These are phyloP conservation scores for Colletotrichum zoysiae DNA, from an alignment of 2,329 filamentous ascomycete genomes.

Conservation along the genomic window DNA sequence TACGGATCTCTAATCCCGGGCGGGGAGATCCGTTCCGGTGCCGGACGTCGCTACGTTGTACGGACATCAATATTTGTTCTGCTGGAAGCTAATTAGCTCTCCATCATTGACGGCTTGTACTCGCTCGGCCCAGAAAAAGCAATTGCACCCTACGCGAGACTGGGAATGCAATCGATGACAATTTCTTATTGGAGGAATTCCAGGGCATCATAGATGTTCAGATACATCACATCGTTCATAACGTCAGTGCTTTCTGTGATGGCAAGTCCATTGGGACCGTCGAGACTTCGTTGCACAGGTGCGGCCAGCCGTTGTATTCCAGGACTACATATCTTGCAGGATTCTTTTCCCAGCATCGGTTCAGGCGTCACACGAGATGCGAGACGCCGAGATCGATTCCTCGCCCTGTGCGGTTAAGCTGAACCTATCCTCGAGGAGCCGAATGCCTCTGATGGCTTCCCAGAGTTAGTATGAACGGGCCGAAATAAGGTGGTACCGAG, in stretches of 20 bases:
- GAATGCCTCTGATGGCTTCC: background rate
- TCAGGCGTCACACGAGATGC: background rate
- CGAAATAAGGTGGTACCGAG: too few relatives aligned
- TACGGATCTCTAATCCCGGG: background rate
- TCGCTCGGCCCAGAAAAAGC: background rate
- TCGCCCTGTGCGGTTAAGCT: background rate
- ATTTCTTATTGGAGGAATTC: background rate
- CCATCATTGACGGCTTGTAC: background rate
- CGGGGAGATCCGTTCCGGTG: constrained; percentile 3
- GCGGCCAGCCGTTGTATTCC: background rate
- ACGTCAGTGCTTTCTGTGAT: background rate
- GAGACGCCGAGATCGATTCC: constrained; percentile 3
- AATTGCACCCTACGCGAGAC: background rate
- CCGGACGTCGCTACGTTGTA: background rate
- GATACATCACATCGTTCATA: background rate
- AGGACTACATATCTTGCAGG: background rate
- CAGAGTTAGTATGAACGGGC: background rate
- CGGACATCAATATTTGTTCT: background rate
- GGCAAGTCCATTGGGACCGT: background rate
- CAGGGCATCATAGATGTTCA: background rate
- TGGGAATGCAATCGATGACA: background rate
- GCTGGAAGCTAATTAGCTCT: background rate
- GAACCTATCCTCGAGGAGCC: too few relatives aligned
- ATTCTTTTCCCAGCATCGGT: background rate
- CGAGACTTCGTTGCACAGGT: background rate